Percentiles rank a stretch among this genome's conserved stretches.
phyloP scores from a whole-genome alignment of 139 green algal species.

The Yamagishiella unicocca region DNA sequence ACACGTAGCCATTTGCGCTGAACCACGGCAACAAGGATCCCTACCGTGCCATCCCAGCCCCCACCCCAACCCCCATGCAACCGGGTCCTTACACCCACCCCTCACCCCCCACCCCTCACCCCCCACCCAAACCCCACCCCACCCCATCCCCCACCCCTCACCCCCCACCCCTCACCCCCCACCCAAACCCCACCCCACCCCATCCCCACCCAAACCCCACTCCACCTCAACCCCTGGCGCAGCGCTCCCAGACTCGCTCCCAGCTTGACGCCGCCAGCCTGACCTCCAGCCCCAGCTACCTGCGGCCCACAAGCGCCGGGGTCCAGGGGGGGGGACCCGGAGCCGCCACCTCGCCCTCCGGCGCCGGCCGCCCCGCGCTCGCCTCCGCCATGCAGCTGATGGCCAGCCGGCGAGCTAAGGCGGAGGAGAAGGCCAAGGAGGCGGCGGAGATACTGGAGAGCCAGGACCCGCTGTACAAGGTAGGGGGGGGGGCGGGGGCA shows the following conservation, averaged over 20 bases:
- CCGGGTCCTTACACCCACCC: no score
- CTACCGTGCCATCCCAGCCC: no score
- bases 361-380: background rate
- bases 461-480: slow-evolving; percentile 33
- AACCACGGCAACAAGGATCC: no score
- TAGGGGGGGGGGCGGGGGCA: background rate
- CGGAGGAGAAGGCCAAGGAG: slow-evolving; percentile 12
- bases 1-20: no score
- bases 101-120: no score
- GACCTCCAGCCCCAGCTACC: background rate
- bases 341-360: background rate
- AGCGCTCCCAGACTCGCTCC: background rate
- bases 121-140: no score
- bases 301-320: background rate
- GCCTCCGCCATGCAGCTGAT: slow-evolving; percentile 10
- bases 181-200: no score
- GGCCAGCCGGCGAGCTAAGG: background rate
- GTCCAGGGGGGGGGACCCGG: no score
- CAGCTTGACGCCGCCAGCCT: slow-evolving; percentile 9
- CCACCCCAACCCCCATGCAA: no score
- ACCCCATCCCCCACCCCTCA: background rate
- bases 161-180: background rate
- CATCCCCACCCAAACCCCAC: no score
- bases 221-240: no score
- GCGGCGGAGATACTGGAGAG: slow-evolving; percentile 35